Conservation (phyloP, 176 grass and related monocot genomes). For the Aegilops speltoides region DNA sequence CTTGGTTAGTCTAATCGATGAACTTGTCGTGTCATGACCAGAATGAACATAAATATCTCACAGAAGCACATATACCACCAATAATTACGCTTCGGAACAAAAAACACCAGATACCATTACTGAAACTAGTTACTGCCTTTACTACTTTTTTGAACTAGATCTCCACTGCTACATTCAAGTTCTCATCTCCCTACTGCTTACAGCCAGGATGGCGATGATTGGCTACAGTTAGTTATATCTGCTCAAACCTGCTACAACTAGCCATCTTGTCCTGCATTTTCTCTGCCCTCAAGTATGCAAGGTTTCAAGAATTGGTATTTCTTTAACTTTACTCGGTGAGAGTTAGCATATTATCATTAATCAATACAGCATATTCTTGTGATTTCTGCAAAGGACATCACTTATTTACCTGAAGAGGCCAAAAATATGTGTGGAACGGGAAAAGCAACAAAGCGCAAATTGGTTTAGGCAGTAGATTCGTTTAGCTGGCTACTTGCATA, state of each 20-base stretch:
- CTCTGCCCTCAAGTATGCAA: neutral
- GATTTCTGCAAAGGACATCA: neutral
- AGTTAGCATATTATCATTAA: neutral
- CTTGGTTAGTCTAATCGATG: neutral
- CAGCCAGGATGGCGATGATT: neutral
- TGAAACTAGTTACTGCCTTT: neutral
- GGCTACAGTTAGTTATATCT: constrained; percentile 6
- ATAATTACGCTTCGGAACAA: neutral
- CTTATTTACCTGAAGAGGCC: neutral
- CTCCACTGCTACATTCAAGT: neutral
- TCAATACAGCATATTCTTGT: neutral
- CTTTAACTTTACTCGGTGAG: neutral
- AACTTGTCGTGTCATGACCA: neutral
- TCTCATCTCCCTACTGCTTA: constrained; percentile 7
- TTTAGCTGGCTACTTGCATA: neutral
- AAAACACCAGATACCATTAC: neutral
- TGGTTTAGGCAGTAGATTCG: neutral
- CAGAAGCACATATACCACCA: neutral
- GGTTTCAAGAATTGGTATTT: constrained; percentile 13
- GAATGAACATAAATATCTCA: neutral
- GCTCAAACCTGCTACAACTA: neutral
- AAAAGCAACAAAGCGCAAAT: neutral
- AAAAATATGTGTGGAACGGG: neutral
- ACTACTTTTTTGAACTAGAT: constrained; percentile 6
- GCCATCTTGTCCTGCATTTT: neutral